A percentile compares a stretch with the other conserved stretches of the same genome.
Evolutionary conservation across 2,329 filamentous ascomycete species (phyloP).

Genomic region (Microsporum canis): DNA sequence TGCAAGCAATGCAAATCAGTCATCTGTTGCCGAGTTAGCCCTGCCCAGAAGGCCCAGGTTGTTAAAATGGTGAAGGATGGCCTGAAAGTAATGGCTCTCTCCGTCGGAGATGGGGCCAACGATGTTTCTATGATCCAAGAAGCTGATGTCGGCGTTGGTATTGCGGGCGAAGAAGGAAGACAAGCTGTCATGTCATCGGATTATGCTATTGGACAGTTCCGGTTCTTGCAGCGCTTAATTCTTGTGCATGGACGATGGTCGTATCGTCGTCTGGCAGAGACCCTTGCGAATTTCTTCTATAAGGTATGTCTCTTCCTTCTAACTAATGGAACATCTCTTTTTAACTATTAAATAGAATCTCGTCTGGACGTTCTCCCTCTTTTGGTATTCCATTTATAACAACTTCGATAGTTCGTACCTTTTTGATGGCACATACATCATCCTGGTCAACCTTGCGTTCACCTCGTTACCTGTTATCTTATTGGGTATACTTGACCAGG

Average conservation of each 20-base stretch:
- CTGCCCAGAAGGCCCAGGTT: slow-evolving; percentile 93
- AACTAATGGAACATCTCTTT: not conserved
- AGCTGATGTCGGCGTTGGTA: slow-evolving; percentile 91
- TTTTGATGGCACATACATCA: slow-evolving; percentile 95
- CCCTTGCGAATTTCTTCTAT: slow-evolving; percentile 98
- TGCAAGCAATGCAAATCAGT: slow-evolving; percentile 97
- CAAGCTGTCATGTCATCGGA: slow-evolving; percentile 95
- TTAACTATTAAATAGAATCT: slow-evolving; percentile 55
- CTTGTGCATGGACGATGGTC: slow-evolving; percentile 91
- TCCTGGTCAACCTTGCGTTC: slow-evolving; percentile 93
- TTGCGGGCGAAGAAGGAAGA: slow-evolving; percentile 82
- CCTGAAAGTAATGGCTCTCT: slow-evolving; percentile 89
- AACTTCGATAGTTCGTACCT: slow-evolving; percentile 95
- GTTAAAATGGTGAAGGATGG: slow-evolving; percentile 92
- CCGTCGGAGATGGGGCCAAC: slow-evolving; percentile 87
- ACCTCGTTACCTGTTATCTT: slow-evolving; percentile 90
- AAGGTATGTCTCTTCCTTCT: slow-evolving; percentile 46
- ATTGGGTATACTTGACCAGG: slow-evolving; percentile 94
- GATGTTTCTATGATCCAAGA: slow-evolving; percentile 98
- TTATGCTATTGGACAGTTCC: slow-evolving; percentile 89
- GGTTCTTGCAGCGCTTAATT: slow-evolving; percentile 72
- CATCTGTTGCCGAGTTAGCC: slow-evolving; percentile 92
- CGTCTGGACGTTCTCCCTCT: slow-evolving; percentile 90
- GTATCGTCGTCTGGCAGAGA: slow-evolving; percentile 86
- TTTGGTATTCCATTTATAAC: slow-evolving; percentile 95